A percentile compares a stretch with the other conserved stretches of the same genome.
These are phyloP conservation scores for Coniochaeta sp. DNA, from an alignment of 2,329 filamentous ascomycete genomes.

Conservation along the genomic window DNA sequence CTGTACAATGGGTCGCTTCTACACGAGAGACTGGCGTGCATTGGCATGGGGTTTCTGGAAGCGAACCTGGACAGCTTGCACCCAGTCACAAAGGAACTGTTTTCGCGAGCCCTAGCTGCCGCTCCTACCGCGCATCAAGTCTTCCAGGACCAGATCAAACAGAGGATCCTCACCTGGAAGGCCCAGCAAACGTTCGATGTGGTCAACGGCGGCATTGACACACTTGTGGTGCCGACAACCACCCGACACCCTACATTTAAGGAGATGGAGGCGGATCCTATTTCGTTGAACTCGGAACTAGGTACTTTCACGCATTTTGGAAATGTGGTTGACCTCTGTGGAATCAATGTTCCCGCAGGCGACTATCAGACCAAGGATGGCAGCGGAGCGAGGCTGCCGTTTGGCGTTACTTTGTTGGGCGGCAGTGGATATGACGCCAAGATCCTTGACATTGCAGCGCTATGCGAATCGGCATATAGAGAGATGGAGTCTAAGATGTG, in stretches of 20 bases:
- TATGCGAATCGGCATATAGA: conserved; percentile 1
- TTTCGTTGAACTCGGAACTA: conserved; percentile 39
- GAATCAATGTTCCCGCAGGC: conserved; percentile 38
- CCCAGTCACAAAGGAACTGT: conserved; percentile 39
- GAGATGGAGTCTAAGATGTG: not conserved
- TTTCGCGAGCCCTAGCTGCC: conserved; percentile 27
- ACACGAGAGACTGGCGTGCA: conserved; percentile 38
- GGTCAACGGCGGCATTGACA: conserved; percentile 22
- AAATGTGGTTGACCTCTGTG: conserved; percentile 49
- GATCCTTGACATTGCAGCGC: conserved; percentile 24
- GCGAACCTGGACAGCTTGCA: conserved; percentile 32
- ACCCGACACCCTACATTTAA: conserved; percentile 36
- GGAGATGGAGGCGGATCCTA: conserved; percentile 40
- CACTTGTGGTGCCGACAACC: conserved; percentile 41
- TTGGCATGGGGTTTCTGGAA: conserved; percentile 25
- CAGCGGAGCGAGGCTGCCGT: conserved; percentile 26
- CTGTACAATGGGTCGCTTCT: conserved; percentile 46
- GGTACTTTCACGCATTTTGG: conserved; percentile 46
- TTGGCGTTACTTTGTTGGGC: conserved; percentile 34
- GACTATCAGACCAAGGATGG: conserved; percentile 17
- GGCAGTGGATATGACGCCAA: conserved; percentile 26
- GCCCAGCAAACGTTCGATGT: conserved; percentile 29
- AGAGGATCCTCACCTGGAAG: conserved; percentile 32
- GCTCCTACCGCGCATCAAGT: conserved; percentile 35
- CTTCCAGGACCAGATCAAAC: conserved; percentile 38